Evolutionary conservation across 2,329 filamentous ascomycete genomes (phyloP).

Genomic region (Trichoderma sp.): DNA sequence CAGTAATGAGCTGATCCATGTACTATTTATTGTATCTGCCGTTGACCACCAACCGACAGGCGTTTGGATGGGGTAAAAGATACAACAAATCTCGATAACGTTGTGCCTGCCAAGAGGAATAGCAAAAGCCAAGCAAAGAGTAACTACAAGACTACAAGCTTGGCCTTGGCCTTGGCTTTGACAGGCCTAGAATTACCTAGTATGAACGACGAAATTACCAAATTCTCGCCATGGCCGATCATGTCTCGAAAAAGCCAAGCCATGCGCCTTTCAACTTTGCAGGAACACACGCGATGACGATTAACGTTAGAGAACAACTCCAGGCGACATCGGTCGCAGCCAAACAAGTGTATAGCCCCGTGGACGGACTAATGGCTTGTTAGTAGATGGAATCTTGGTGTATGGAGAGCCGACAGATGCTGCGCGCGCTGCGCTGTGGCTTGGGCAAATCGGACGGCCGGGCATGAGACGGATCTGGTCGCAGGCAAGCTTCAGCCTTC

Average conservation of each 20-base stretch:
- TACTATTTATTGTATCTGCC: neutral
- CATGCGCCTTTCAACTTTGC: neutral
- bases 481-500: neutral
- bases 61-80: neutral
- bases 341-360: neutral
- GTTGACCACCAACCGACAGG: neutral
- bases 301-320: neutral
- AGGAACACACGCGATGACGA: neutral
- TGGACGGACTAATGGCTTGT: neutral
- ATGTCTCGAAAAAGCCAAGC: neutral
- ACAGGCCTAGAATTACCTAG: neutral
- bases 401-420: too few relatives aligned
- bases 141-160: too few relatives aligned
- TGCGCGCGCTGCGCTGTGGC: neutral
- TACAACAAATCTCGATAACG: neutral
- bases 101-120: conserved; percentile 1
- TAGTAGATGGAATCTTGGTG: neutral
- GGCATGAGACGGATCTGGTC: conserved; percentile 16
- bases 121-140: neutral
- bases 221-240: neutral
- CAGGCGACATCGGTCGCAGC: conserved; percentile 5
- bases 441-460: conserved; percentile 10
- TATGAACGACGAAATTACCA: neutral
- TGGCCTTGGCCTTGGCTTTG: neutral
- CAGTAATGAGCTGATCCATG: neutral